Evolutionary conservation across 2,329 filamentous ascomycete genomes (phyloP), one percentile per base, ranked within the genome.

Genomic region (Aspergillus pseudoterreus): DNA sequence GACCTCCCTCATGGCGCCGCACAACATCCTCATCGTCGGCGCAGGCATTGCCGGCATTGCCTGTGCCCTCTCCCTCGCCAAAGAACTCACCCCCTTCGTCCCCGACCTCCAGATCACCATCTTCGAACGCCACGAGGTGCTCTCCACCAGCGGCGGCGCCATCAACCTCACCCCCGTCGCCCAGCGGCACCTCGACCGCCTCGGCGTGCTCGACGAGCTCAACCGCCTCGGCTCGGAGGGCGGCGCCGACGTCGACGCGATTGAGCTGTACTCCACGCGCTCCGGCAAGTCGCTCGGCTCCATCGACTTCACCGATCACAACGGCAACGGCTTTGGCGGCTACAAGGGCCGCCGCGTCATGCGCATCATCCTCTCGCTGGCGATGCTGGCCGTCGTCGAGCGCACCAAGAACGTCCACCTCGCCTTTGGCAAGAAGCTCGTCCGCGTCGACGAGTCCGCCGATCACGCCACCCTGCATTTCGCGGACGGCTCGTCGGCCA

Each of bases 121-220:
- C 19, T 74, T 66, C 50, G 74, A 75, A 55, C 65, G 72, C 19
- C 67, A 72, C 51, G 64, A 70, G 14, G 57, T 72, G 6, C 66
- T 73, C 6, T 71, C 73, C 0, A 75, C 72, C 4, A 70, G 71
- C 11, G 74, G 74, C 8, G 73, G 74, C 9, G 73, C 74, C 4
- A 72, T 77, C 51, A 74, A 74, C 51, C 58, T 77, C 15, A 75
- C 73, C 0, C 73, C 74, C 1, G 73, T 74, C 9, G 74, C 73
- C 2, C 65, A 75, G 36, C 63, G 73, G 6, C 71, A 75, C 55
- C 67, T 77, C 5, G 68, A 72, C 22, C 66, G 71, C 33, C 59
- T 76, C 4, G 72, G 73, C 1, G 68, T 75, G 2, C 60, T 75
- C 2, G 56, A 65, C 1, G 69, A 72, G 47, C 55, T 76, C 17